Percentiles rank a stretch among this genome's conserved stretches.
Evolutionary conservation across 2,329 filamentous ascomycete species (phyloP).

Genomic region (Mycosphaerella sp.): DNA sequence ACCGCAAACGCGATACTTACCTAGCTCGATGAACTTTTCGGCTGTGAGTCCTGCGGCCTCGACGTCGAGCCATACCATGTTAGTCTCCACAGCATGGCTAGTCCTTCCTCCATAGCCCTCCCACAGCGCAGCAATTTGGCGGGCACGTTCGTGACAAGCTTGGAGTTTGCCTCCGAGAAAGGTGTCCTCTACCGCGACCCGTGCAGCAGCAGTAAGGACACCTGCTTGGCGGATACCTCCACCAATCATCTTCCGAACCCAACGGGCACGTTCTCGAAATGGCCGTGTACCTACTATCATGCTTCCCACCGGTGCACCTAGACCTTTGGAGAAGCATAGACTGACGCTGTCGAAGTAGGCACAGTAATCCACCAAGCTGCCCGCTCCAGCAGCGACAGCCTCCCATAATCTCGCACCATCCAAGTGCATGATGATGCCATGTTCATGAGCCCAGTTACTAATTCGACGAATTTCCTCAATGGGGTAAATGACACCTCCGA

Average conservation of each 20-base stretch:
- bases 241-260: conserved; percentile 74
- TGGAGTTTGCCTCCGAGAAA: conserved; percentile 63
- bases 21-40: conserved; percentile 51
- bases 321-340: conserved; percentile 74
- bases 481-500: conserved; percentile 73
- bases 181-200: conserved; percentile 72
- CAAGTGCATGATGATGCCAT: conserved; percentile 64
- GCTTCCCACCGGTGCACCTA: conserved; percentile 74
- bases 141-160: conserved; percentile 57
- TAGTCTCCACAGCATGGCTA: conserved; percentile 69
- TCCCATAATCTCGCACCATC: conserved; percentile 82
- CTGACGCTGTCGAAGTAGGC: conserved; percentile 66
- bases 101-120: conserved; percentile 61
- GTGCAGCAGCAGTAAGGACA: conserved; percentile 66
- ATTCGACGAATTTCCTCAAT: conserved; percentile 65
- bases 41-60: conserved; percentile 51
- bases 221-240: conserved; percentile 73
- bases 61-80: conserved; percentile 84
- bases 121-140: conserved; percentile 61
- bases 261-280: conserved; percentile 62
- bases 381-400: conserved; percentile 64
- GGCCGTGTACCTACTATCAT: conserved; percentile 57
- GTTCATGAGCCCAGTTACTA: conserved; percentile 56
- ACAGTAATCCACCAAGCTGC: conserved; percentile 60
- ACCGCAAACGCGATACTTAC: not conserved